Conservation (phyloP, 176 grass and related monocot species). For the Hsuehochloa calcarea region DNA sequence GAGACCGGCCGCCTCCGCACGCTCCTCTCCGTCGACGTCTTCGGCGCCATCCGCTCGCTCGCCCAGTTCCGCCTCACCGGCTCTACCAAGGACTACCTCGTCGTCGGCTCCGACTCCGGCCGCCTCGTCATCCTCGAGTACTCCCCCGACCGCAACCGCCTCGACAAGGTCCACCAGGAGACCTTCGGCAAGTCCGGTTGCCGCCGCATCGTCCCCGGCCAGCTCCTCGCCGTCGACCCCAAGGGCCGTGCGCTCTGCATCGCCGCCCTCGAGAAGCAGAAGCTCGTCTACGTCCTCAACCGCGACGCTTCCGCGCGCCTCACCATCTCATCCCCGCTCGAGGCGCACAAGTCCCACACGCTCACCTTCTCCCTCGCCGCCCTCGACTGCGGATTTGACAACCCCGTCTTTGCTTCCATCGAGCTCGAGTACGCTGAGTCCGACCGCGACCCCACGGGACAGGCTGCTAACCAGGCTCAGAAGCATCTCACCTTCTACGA, state of each 20-base stretch:
- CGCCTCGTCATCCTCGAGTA: conserved; percentile 96
- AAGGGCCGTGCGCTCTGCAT: conserved; percentile 92
- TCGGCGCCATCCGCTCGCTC: conserved; percentile 92
- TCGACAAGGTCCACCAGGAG: conserved; percentile 97
- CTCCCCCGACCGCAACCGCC: conserved; percentile 72
- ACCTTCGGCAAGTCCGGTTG: conserved; percentile 96
- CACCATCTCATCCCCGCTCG: conserved; percentile 92
- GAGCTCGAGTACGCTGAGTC: conserved; percentile 93
- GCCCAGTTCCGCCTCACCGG: conserved; percentile 94
- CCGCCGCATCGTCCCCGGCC: conserved; percentile 89
- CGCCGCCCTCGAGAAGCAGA: conserved; percentile 94
- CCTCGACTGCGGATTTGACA: conserved; percentile 93
- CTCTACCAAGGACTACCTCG: conserved; percentile 89
- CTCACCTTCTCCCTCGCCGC: conserved; percentile 78
- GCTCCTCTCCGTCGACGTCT: conserved; percentile 89
- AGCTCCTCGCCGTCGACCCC: conserved; percentile 85
- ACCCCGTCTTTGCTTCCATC: conserved; percentile 82
- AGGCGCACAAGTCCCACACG: conserved; percentile 88
- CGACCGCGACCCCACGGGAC: conserved; percentile 73
- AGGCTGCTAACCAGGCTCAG: conserved; percentile 81
- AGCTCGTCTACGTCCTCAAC: conserved; percentile 95
- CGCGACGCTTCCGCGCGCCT: conserved; percentile 73
- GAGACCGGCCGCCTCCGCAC: conserved; percentile 74
- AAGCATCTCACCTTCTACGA: conserved; percentile 98
- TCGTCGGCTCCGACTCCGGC: conserved; percentile 88